Evolutionary conservation across 495 filamentous ascomycete genomes (phyloP).

Genomic region (Zalerion maritima): DNA sequence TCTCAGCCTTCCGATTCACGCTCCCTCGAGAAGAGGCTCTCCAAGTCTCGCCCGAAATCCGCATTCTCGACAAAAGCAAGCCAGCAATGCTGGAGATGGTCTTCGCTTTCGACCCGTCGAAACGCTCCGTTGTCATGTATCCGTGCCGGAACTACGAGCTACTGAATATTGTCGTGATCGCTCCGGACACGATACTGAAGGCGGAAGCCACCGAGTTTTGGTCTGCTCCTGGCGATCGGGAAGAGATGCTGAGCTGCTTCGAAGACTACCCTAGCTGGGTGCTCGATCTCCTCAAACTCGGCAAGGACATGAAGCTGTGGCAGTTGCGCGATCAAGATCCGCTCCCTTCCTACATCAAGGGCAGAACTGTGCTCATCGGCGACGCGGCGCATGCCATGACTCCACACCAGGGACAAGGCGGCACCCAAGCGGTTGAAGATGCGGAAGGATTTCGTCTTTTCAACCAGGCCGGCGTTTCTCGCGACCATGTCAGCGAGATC

Average conservation of each 20-base stretch:
- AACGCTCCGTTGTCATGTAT: constrained; percentile 32
- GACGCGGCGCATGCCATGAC: constrained; percentile 32
- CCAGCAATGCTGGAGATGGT: constrained; percentile 19
- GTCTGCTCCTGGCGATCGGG: constrained; percentile 16
- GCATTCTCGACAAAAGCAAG: constrained; percentile 16
- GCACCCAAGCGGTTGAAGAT: constrained; percentile 24
- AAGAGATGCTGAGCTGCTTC: constrained; percentile 25
- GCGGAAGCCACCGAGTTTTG: constrained; percentile 13
- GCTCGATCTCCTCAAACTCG: constrained; percentile 8
- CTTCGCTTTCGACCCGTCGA: constrained; percentile 22
- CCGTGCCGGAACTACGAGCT: constrained; percentile 25
- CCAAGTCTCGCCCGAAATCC: constrained; percentile 10
- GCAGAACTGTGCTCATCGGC: constrained; percentile 23
- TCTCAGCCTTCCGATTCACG: too few relatives aligned
- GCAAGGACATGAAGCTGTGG: constrained; percentile 18
- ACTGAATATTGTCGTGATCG: constrained; percentile 15
- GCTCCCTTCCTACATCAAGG: constrained; percentile 20
- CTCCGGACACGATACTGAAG: constrained; percentile 11
- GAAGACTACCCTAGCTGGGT: constrained; percentile 20
- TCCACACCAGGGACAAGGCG: constrained; percentile 23
- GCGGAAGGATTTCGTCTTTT: constrained; percentile 16
- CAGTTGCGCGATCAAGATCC: constrained; percentile 31
- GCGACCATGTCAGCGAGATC: constrained; percentile 8
- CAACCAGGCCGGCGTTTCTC: constrained; percentile 5
- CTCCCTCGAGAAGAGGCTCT: too few relatives aligned